Percentiles rank a stretch among this genome's conserved stretches.
Evolutionary conservation across 2,329 filamentous ascomycete genomes (phyloP).

Genomic region (Aspergillus sp.): DNA sequence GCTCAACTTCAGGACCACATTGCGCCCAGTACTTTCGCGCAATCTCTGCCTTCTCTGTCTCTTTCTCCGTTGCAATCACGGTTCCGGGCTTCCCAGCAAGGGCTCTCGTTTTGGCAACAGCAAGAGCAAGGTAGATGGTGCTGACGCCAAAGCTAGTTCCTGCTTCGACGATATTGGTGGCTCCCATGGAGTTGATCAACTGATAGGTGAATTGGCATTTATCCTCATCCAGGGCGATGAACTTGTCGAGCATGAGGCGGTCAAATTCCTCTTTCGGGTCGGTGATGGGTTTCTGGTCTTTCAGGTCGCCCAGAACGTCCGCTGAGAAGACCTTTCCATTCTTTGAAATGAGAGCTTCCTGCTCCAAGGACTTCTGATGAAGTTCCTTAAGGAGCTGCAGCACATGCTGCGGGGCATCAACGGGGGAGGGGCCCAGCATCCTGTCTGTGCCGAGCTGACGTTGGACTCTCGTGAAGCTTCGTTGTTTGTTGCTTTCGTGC

Average conservation of each 20-base stretch:
- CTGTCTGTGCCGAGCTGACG: too few species aligned
- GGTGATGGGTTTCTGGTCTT: neutral
- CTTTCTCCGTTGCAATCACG: conserved; percentile 63
- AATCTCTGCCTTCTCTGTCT: conserved; percentile 51
- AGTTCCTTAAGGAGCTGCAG: neutral
- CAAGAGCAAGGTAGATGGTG: conserved; percentile 63
- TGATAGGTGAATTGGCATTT: conserved; percentile 60
- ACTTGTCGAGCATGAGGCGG: conserved; percentile 53
- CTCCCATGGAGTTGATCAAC: conserved; percentile 50
- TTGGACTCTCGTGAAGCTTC: too few species aligned
- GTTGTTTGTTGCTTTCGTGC: too few species aligned
- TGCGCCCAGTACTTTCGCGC: conserved; percentile 57
- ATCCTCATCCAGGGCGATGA: conserved; percentile 60
- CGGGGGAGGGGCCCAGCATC: neutral
- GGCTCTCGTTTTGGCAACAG: conserved; percentile 50
- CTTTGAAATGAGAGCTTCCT: neutral
- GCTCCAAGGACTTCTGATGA: neutral
- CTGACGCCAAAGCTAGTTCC: conserved; percentile 63
- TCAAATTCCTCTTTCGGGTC: conserved; percentile 28
- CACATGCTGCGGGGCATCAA: neutral
- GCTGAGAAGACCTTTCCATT: neutral
- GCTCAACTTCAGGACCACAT: conserved; percentile 50
- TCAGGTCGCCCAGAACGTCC: neutral
- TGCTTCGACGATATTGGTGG: conserved; percentile 57
- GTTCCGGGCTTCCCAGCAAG: conserved; percentile 33